These are phyloP conservation scores for Schizosaccharomyces osmophilus DNA, from an alignment of 805 yeast genomes.

Conservation along the genomic window DNA sequence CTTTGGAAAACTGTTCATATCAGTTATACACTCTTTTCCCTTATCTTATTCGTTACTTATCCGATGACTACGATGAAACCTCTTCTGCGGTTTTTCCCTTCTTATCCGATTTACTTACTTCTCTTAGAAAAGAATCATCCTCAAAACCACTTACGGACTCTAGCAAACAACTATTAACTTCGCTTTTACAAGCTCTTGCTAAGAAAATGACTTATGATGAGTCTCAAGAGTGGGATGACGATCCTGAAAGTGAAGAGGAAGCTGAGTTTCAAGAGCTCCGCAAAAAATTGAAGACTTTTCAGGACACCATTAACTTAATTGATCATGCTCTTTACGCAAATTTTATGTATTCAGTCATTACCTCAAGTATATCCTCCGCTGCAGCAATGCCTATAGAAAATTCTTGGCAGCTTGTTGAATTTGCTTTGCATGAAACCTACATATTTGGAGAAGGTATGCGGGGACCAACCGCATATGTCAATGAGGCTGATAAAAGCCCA, in stretches of 20 bases:
- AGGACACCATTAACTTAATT: constrained; percentile 50
- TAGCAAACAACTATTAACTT: constrained; percentile 30
- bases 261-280: constrained; percentile 66
- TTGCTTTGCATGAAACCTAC: constrained; percentile 63
- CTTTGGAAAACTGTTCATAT: constrained; percentile 3
- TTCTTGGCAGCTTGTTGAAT: constrained; percentile 61
- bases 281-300: constrained; percentile 45
- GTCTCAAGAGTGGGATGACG: constrained; percentile 31
- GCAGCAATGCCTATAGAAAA: constrained; percentile 12
- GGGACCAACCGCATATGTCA: constrained; percentile 8
- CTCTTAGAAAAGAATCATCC: constrained; percentile 24
- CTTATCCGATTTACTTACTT: constrained; percentile 44
- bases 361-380: neutral
- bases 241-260: constrained; percentile 43
- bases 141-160: neutral
- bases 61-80: constrained; percentile 73
- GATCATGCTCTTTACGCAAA: constrained; percentile 36
- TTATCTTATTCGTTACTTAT: constrained; percentile 39
- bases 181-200: constrained; percentile 44
- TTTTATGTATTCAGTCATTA: constrained; percentile 22
- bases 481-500: constrained; percentile 52
- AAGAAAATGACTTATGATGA: constrained; percentile 59
- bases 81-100: constrained; percentile 64
- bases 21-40: constrained; percentile 42
- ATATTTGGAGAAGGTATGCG: constrained; percentile 50